Base-by-base conservation (phyloP, 805 yeast genomes). In the Candida wancherniae region DNA sequence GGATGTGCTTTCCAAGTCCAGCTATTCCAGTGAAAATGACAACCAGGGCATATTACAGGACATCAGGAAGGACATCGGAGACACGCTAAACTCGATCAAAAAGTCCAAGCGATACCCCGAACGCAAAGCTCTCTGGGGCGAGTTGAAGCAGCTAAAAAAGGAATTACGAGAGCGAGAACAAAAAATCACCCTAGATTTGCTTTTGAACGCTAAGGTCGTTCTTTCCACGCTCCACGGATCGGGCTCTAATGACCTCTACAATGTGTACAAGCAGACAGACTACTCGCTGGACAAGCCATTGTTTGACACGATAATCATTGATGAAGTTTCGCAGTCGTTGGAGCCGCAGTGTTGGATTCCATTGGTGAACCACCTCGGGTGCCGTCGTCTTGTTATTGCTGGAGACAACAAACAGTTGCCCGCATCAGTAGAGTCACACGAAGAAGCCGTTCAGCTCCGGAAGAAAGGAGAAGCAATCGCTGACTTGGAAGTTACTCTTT, bases 261-360 rank as follows among this genome's bases (percentile, higher is more conserved):
- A 73, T 3, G 58, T 77, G 24, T 72, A 74, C 45, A 61, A 56
- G 23, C 61, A 57, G 20, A 47, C 41, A 12, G 33, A 36, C 6
- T 44, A 33, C 15, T 40, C 47, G 15, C 26, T 22, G 6, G 57
- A 53, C 3, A 52, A 55, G 16, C 61, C 66, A 3, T 50, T 77
- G 9, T 85, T 90, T 49, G 85, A 84, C 42, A 77, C 94, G 0
- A 65, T 90, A 19, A 83, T 92, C 9, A 88, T 90, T 20, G 98
- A 90, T 58, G 98, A 90, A 56, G 96, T 90, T 0, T 86, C 97
- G 0, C 98, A 90, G 55, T 72, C 96, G 8, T 58, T 90, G 33
- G 96, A 90, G 49, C 95, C 97, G 1, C 95, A 90, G 44, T 87
- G 97, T 48, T 88, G 97, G 97, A 87, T 90, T 15, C 97, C 98